Base-by-base conservation (phyloP, 768 basidiomycete genomes). In the Suillus subluteus region DNA sequence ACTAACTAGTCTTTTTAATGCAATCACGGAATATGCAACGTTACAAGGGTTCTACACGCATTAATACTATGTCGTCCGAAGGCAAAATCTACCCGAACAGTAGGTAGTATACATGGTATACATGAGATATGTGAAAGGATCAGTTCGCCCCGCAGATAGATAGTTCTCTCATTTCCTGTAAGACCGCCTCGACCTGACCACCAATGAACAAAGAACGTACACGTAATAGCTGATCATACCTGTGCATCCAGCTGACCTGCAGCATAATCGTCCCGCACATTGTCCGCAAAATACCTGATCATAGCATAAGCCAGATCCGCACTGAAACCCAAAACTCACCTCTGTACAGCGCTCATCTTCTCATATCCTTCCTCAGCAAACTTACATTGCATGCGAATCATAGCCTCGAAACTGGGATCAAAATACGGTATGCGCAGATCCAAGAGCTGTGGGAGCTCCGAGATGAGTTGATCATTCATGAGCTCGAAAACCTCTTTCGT, bases 281-380 rank as follows among this genome's bases (percentile, higher is more conserved):
- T 90, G 59, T 98, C 95, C 3, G 87, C 84, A 73, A 98, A 98
- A 79, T 96, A 97, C 68, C 94, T 95, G 62, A 62, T 21, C 40
- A 8, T 11, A 15, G 13, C 40, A 40, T 58, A 35, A 40, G 38
- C 13, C 16, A 62, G 26, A 23, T 32, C 32, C 44, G 9, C 30
- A 41, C 16, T 7, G 18, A 58, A 44, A 4, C 2, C 12, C 16
- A 3, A 37, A 5, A 72, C 80, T 23, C 68, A 94, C 90, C 95
- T 82, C 78, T 99, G 97, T 11, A 98, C 96, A 55, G 94, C 90
- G 61, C 95, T 91, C 62, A 98, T 87, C 79, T 96, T 98, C 81
- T 98, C 96, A 76, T 99, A 99, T 0, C 97, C 96, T 72, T 99
- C 97, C 77, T 98, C 95, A 0, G 97, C 96, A 75, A 99, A 99